Evolutionary conservation across 2,329 filamentous ascomycete species (phyloP), one percentile per base, ranked within the genome.

Genomic region (Penicillium palitans): DNA sequence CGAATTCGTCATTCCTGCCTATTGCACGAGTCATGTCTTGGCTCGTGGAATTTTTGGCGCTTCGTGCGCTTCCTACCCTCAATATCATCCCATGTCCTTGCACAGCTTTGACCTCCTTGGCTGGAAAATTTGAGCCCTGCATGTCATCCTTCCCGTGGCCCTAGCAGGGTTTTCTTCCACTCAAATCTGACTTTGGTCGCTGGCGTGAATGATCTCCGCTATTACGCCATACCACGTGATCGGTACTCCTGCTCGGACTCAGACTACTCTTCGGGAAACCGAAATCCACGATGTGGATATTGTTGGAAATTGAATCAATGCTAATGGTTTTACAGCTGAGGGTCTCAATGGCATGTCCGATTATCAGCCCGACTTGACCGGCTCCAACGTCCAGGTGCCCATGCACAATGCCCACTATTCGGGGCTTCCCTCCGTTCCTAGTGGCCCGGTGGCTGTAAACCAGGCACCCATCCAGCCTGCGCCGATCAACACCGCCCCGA

Each of bases 191-290:
- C 27, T 53, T 54, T 61, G 58, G 58, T 19, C 19, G 51, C 54
- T 60, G 55, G 54, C 67, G 72, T 65, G 65, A 70, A 49, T 39
- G 12, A 48, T 52, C 60, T 59, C 63, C 60, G 52, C 49, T 66
- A 72, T 75, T 65, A 66, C 71, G 70, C 68, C 65, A 74, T 71
- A 61, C 50, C 72, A 74, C 72, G 72, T 75, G 72, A 75, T 60
- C n/a, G 27, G 49, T 25, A 25, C 48, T 39, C 27, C 31, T 55
- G 17, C 55, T 50, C 27, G 52, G 46, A 37, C 29, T 27, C 40
- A 3, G 5, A 12, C 24, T 45, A n/a, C 24, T 45, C 17, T 54
- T 57, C 45, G 57, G 58, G 42, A 59, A 35, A 63, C 53, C 58
- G 49, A 59, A 40, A 12, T 37, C 41, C 21, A 58, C 54, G 54